Evolutionary conservation across 2,329 filamentous ascomycete species (phyloP), one percentile per base, ranked within the genome.

Genomic region (Phialemonium atrogriseum): DNA sequence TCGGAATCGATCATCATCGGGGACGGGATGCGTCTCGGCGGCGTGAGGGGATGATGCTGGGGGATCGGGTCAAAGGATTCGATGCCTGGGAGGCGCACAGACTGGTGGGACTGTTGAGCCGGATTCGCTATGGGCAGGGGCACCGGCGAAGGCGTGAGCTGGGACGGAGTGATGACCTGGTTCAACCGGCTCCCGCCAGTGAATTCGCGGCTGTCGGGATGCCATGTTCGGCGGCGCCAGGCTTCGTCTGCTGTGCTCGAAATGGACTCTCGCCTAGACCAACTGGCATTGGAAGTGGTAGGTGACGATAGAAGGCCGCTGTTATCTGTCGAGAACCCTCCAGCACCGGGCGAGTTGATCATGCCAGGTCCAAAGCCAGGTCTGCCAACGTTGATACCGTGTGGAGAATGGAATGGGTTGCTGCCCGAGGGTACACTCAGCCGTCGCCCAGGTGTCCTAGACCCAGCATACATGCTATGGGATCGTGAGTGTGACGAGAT

Each of bases 181-280:
- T 75, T 84, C 32, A 94, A 56, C 11, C 81, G 74, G 55, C 84
- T 88, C 64, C 40, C 27, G 2, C 41, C 44, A 37, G 69, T 68
- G 39, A 76, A 77, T 40, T 70, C 71, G 11, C 73, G 69, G 37
- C 77, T 82, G 39, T 86, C 84, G 1, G 86, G 84, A 56, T 95
- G 88, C 88, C 88, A 95, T 3, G 88, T 95, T 32, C 87, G 74
- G 39, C 88, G 70, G 41, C 87, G 77, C 73, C 79, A 84, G 34
- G 84, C 82, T 24, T 86, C 79, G 40, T 94, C 86, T 1, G 72
- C 61, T 13, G 67, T 63, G 31, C 69, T 74, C 7, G 70, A 62
- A 3, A 64, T 63, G 0, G 83, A 82, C 24, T 87, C 82, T 24
- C 80, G 68, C 18, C 80, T 64, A 5, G 73, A 69, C 56, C 76